Evolutionary conservation across 164 flowering plant genomes (phyloP).

Genomic region (Cinnamomum micranthum): DNA sequence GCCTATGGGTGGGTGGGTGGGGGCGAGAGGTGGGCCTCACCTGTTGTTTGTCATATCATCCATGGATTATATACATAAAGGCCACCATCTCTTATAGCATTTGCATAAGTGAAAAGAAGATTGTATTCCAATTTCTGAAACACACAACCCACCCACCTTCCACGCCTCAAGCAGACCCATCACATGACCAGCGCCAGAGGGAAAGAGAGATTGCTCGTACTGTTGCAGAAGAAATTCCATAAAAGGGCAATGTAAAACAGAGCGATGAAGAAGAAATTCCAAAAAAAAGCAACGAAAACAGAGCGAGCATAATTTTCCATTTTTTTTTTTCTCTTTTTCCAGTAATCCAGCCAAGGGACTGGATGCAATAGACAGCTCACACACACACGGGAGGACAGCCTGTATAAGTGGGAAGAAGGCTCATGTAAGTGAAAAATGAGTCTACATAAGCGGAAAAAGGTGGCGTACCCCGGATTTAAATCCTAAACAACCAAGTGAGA

Average conservation of each 20-base stretch:
- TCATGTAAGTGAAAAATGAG: too few relatives aligned
- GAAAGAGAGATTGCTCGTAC: background rate
- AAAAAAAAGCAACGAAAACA: background rate
- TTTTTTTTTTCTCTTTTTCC: too few relatives aligned
- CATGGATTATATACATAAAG: constrained; percentile 8
- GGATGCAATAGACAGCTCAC: too few relatives aligned
- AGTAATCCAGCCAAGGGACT: too few relatives aligned
- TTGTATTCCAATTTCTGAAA: constrained; percentile 72
- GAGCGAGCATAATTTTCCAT: background rate
- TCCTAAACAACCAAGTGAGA: too few relatives aligned
- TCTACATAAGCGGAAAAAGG: too few relatives aligned
- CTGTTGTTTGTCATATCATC: background rate
- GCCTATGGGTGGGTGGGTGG: too few relatives aligned
- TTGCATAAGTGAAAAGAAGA: constrained; percentile 48
- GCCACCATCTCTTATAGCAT: constrained; percentile 17
- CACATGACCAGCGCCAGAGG: constrained; percentile 68
- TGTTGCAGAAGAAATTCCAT: constrained; percentile 5
- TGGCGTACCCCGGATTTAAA: too few relatives aligned
- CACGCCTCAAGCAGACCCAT: constrained; percentile 13
- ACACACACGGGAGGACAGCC: too few relatives aligned
- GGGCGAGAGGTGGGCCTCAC: background rate
- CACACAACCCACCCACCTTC: constrained; percentile 24
- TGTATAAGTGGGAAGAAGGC: too few relatives aligned
- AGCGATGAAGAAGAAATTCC: too few relatives aligned
- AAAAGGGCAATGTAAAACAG: background rate